These are phyloP conservation scores for Bocquillonia castaneifolia DNA, from an alignment of 441 rosid genomes.

Conservation along the genomic window DNA sequence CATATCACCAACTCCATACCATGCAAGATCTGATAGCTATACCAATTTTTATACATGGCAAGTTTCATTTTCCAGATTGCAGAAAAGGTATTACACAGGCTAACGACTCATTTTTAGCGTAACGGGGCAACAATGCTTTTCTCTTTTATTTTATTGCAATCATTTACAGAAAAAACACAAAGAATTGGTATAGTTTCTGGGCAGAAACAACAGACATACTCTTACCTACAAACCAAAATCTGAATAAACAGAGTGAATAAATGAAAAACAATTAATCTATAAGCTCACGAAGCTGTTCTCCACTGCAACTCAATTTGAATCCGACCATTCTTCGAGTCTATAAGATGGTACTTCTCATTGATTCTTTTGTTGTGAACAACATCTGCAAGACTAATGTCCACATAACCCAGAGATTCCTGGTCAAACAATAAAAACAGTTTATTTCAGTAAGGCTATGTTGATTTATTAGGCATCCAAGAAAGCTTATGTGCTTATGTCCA, in stretches of 20 bases:
- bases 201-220: neutral
- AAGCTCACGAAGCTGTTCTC: slow-evolving; percentile 50
- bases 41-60: neutral
- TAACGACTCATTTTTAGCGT: no score
- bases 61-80: neutral
- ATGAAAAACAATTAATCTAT: neutral
- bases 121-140: neutral
- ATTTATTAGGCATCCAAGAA: no score
- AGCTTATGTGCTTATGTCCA: no score
- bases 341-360: slow-evolving; percentile 83
- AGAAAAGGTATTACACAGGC: no score
- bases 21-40: neutral
- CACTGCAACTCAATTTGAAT: slow-evolving; percentile 86
- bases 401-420: slow-evolving; percentile 78
- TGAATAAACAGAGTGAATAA: neutral
- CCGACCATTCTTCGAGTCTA: slow-evolving; percentile 80
- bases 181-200: slow-evolving; percentile 4
- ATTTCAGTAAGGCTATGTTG: neutral
- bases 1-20: neutral
- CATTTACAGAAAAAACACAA: slow-evolving; percentile 26
- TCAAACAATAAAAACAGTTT: slow-evolving; percentile 14
- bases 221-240: neutral
- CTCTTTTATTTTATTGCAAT: slow-evolving; percentile 9
- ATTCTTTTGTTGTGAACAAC: slow-evolving; percentile 79
- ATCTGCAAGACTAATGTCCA: slow-evolving; percentile 63